These are phyloP conservation scores for Trichoderma hamatum DNA, from an alignment of 2,329 filamentous ascomycete genomes.

Conservation along the genomic window DNA sequence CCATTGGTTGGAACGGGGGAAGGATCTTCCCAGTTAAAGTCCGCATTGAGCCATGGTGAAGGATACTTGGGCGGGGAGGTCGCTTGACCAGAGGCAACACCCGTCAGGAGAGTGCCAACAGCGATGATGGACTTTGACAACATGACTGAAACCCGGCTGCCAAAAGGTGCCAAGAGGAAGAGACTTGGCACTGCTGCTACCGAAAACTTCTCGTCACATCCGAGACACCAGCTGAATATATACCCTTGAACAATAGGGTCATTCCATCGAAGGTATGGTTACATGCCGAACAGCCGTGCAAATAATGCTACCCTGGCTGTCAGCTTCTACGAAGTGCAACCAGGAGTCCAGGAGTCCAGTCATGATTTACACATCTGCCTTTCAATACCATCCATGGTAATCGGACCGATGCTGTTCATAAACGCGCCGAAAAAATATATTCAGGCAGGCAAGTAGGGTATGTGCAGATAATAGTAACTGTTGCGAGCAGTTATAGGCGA, in stretches of 20 bases:
- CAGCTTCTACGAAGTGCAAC: not conserved
- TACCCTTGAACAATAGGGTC: conserved; percentile 2
- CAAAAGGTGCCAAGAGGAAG: not conserved
- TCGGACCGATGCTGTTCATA: conserved; percentile 1
- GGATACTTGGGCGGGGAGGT: conserved; percentile 2
- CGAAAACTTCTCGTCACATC: not conserved
- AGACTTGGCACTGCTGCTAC: conserved; percentile 7
- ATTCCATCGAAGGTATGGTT: not conserved
- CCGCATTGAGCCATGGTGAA: conserved; percentile 3
- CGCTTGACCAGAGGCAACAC: conserved; percentile 3
- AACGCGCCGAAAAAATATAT: conserved; percentile 1
- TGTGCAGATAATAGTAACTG: not conserved
- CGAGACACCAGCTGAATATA: conserved; percentile 5
- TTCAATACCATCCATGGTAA: not conserved
- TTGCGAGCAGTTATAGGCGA: not conserved
- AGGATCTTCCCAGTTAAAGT: conserved; percentile 11
- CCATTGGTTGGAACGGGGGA: conserved; percentile 1
- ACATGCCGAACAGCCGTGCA: not conserved
- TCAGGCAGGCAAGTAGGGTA: not conserved
- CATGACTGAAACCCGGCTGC: not conserved
- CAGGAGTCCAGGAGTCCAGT: not conserved
- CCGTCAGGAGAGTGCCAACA: not conserved
- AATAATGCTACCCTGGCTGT: not conserved
- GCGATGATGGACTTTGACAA: not conserved
- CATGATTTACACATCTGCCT: not conserved